Evolutionary conservation across 768 basidiomycete genomes (phyloP).

Genomic region (Terana coerulea): DNA sequence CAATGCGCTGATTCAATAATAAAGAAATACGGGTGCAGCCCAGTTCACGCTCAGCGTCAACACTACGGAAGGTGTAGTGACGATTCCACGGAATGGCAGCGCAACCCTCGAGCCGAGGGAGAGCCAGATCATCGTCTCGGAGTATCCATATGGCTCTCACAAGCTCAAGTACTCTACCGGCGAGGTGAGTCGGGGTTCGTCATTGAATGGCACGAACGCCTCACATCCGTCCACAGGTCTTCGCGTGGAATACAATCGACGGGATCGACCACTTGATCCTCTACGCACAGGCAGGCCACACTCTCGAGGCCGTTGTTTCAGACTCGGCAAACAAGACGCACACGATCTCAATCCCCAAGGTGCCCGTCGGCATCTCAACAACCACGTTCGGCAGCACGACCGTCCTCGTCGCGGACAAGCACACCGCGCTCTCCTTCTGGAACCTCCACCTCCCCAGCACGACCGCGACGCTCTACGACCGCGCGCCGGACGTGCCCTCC

Average conservation of each 20-base stretch:
- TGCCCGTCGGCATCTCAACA: slow-evolving; percentile 13
- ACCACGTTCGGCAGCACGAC: slow-evolving; percentile 9
- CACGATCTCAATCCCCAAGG: slow-evolving; percentile 14
- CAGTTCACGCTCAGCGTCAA: slow-evolving; percentile 20
- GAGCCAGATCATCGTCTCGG: slow-evolving; percentile 21
- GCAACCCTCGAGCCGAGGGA: slow-evolving; percentile 21
- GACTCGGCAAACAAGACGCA: not conserved
- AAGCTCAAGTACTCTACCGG: slow-evolving; percentile 17
- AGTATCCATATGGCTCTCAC: slow-evolving; percentile 23
- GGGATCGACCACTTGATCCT: slow-evolving; percentile 17
- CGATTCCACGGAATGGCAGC: slow-evolving; percentile 17
- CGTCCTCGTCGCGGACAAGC: slow-evolving; percentile 24
- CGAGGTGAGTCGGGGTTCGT: slow-evolving; percentile 10
- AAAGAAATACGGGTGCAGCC: slow-evolving; percentile 7
- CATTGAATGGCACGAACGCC: not conserved
- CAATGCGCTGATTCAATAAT: not conserved
- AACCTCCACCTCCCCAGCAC: slow-evolving; percentile 16
- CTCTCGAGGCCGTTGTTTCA: slow-evolving; percentile 17
- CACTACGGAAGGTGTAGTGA: slow-evolving; percentile 19
- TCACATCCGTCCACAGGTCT: slow-evolving; percentile 3
- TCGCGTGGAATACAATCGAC: slow-evolving; percentile 19
- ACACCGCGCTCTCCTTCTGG: slow-evolving; percentile 24
- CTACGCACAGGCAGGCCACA: slow-evolving; percentile 18
- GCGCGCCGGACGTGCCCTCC: slow-evolving; percentile 18
- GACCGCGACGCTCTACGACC: slow-evolving; percentile 13